Evolutionary conservation across 2,329 filamentous ascomycete genomes (phyloP).

Genomic region (Metarhizium rileyi): DNA sequence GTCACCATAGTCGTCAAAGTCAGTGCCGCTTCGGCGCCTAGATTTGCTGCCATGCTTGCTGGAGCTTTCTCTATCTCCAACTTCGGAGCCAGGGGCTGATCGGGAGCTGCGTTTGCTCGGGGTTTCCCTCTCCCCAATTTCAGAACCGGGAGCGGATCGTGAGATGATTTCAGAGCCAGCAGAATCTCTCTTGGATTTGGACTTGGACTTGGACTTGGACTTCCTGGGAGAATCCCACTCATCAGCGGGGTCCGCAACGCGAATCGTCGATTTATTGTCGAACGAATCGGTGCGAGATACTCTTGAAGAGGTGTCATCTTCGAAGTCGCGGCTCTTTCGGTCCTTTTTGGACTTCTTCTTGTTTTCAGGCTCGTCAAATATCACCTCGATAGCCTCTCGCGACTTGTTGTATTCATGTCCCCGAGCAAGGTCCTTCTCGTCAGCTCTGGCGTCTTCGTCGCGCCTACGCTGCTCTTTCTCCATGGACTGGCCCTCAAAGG

Average conservation of each 20-base stretch:
- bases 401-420: slow-evolving; percentile 11
- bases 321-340: slow-evolving; percentile 18
- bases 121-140: slow-evolving; percentile 23
- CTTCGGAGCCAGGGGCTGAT: slow-evolving; percentile 26
- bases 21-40: slow-evolving; percentile 26
- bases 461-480: slow-evolving; percentile 31
- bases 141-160: slow-evolving; percentile 24
- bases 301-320: slow-evolving; percentile 15
- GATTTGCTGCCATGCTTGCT: slow-evolving; percentile 31
- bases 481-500: slow-evolving; percentile 17
- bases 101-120: slow-evolving; percentile 26
- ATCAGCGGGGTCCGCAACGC: slow-evolving; percentile 17
- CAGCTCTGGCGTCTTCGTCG: slow-evolving; percentile 23
- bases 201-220: slow-evolving; percentile 21
- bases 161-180: slow-evolving; percentile 22
- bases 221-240: slow-evolving; percentile 26
- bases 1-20: slow-evolving; percentile 22
- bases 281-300: slow-evolving; percentile 21
- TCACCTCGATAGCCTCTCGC: slow-evolving; percentile 12
- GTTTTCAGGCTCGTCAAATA: slow-evolving; percentile 16
- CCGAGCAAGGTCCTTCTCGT: slow-evolving; percentile 14
- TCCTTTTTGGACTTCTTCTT: slow-evolving; percentile 20
- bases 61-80: slow-evolving; percentile 21
- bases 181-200: slow-evolving; percentile 21
- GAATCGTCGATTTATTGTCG: slow-evolving; percentile 15